Conservation (phyloP, 495 filamentous ascomycete species). For the Lichina pygmaea region DNA sequence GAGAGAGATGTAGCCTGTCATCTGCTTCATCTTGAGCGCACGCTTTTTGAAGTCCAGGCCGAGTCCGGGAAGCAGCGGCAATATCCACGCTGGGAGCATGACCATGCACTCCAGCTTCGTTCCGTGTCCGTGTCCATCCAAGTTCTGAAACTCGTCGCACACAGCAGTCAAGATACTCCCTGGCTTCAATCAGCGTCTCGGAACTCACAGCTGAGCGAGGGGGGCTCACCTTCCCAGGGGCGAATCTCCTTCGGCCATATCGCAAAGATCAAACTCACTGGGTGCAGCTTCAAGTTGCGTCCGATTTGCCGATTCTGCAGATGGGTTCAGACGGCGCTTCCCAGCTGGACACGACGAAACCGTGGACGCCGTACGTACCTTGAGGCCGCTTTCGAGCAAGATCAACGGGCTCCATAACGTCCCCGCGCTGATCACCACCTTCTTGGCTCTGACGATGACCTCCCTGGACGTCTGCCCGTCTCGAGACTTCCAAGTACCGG, state of each 20-base stretch:
- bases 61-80: slow-evolving; percentile 34
- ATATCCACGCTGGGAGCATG: slow-evolving; percentile 33
- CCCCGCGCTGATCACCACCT: slow-evolving; percentile 51
- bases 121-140: slow-evolving; percentile 65
- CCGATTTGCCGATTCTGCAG: slow-evolving; percentile 57
- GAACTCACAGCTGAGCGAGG: background rate
- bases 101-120: slow-evolving; percentile 45
- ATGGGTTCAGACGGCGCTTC: slow-evolving; percentile 4
- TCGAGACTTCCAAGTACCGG: slow-evolving; percentile 46
- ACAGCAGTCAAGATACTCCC: slow-evolving; percentile 47
- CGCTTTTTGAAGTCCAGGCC: slow-evolving; percentile 42
- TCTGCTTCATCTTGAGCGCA: slow-evolving; percentile 30
- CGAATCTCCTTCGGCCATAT: slow-evolving; percentile 36
- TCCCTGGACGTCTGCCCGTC: slow-evolving; percentile 28
- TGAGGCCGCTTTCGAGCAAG: slow-evolving; percentile 41
- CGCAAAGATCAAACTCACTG: slow-evolving; percentile 30
- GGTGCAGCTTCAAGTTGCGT: slow-evolving; percentile 61
- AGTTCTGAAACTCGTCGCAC: slow-evolving; percentile 52
- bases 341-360: background rate
- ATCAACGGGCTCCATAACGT: slow-evolving; percentile 50
- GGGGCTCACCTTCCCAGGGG: slow-evolving; percentile 42
- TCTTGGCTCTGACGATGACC: slow-evolving; percentile 52
- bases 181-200: slow-evolving; percentile 1
- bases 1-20: slow-evolving; percentile 40
- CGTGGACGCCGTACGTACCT: slow-evolving; percentile 11